Base-by-base conservation (phyloP, 805 yeast species). In the Yamadazyma kitorensis region DNA sequence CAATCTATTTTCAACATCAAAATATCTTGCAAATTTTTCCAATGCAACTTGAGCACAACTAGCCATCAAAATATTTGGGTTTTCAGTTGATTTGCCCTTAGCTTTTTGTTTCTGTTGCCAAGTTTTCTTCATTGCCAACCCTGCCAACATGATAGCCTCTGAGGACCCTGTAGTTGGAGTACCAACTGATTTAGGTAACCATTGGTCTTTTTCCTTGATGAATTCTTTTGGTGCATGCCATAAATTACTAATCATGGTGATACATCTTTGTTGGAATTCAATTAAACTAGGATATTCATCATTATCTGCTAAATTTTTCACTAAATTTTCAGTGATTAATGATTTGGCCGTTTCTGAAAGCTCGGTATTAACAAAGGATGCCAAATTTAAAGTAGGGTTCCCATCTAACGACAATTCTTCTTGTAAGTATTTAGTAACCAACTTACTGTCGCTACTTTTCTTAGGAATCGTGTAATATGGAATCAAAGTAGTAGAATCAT, bases 101-200 rank as follows among this genome's bases (percentile, higher is more conserved):
- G 65, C 77, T 51, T 59, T 68, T 50, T 83, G 75, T 45, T 64
- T 71, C 17, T 68, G 77, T 59, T 85, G 93, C 97, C 97, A 88
- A 38, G 73, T 71, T 50, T 86, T 85, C 71, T 89, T 89, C 85
- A 89, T 71, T 10, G 96, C 95, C 36, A 88, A 69, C 4, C 96
- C 97, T 27, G 94, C 97, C 33, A 88, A 74, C 85, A 87, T 86
- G 48, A 89, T 80, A 6, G 96, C 97, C 57, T 88, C 97, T 1
- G 91, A 80, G 1, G 96, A 87, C 4, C 97, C 97, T 2, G 96
- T 88, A 35, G 95, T 86, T 17, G 96, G 93, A 9, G 95, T 80
- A 16, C 97, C 97, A 19, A 86, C 68, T 3, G 94, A 37, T 24
- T 52, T 51, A 27, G 54, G 49, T 23, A 45, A 33, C 78, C 24